These are phyloP conservation scores for Backusella luteola DNA, from an alignment of 192 early-diverging fungal genomes.

Conservation along the genomic window DNA sequence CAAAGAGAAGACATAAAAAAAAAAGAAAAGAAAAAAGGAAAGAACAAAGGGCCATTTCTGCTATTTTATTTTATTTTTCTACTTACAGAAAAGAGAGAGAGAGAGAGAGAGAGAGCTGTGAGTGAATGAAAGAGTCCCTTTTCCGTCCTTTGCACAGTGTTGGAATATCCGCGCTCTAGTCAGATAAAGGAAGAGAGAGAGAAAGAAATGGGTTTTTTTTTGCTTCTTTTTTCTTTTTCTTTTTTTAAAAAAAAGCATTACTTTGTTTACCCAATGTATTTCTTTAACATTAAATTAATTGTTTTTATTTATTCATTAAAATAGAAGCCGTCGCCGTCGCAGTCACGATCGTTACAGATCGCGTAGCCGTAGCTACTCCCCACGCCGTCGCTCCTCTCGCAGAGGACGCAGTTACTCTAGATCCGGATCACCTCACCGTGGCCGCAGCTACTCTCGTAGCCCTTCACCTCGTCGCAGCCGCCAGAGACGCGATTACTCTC, in stretches of 20 bases:
- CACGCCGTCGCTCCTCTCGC: background rate
- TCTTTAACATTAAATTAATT: background rate
- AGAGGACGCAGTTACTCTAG: background rate
- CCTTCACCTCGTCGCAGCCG: background rate
- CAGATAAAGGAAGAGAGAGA: background rate
- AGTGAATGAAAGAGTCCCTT: background rate
- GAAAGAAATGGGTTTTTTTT: background rate
- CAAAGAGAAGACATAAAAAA: background rate
- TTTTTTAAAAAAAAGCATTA: background rate
- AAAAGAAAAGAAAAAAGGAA: background rate
- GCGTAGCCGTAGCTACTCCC: background rate
- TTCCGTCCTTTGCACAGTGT: conserved; percentile 7
- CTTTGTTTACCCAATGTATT: background rate
- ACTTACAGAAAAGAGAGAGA: background rate
- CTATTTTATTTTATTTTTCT: conserved; percentile 6
- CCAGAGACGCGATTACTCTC: background rate
- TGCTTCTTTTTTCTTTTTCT: background rate
- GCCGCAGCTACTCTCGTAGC: background rate
- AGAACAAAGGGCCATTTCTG: background rate
- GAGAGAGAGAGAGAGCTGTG: background rate
- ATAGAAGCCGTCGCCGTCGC: background rate
- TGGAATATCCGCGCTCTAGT: conserved; percentile 2
- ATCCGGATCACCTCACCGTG: background rate
- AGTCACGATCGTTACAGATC: background rate
- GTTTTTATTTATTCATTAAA: background rate